phyloP scores from a whole-genome alignment of 1,139 yeast genomes.

The Candida tetrigidarum region DNA sequence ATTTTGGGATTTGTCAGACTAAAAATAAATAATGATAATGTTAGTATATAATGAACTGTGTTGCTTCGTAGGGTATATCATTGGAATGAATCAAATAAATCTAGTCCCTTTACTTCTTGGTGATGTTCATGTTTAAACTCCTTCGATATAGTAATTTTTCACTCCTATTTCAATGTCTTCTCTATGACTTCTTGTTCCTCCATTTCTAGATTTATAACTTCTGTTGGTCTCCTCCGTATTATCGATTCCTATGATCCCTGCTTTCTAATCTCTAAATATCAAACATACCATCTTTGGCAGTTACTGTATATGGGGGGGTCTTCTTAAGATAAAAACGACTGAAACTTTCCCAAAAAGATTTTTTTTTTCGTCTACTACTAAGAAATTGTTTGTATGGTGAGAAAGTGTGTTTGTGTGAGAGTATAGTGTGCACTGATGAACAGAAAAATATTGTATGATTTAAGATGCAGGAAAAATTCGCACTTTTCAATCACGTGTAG shows the following conservation, averaged over 20 bases:
- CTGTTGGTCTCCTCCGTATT: background rate
- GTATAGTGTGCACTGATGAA: constrained; percentile 3
- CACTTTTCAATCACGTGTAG: too few species aligned
- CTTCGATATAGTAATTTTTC: too few species aligned
- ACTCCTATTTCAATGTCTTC: too few species aligned
- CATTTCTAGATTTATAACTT: background rate
- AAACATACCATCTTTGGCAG: constrained; percentile 19
- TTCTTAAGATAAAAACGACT: constrained; percentile 6
- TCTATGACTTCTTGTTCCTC: too few species aligned
- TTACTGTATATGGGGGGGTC: constrained; percentile 11
- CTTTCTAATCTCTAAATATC: background rate
- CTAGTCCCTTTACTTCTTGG: too few species aligned
- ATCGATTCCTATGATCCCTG: too few species aligned
- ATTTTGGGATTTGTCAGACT: constrained; percentile 46
- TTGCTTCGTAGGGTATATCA: too few species aligned
- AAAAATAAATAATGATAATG: too few species aligned
- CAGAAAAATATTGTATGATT: too few species aligned
- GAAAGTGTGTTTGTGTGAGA: background rate
- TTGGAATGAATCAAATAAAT: too few species aligned
- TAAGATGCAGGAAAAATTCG: too few species aligned
- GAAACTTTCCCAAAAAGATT: constrained; percentile 14
- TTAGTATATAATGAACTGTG: constrained; percentile 20
- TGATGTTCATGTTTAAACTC: background rate
- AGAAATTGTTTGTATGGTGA: background rate
- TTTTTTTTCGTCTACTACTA: constrained; percentile 9